Percentiles rank a stretch among this genome's conserved stretches.
phyloP scores from a whole-genome alignment of 108 stramenopile genomes.

The Cyclotella choctawhatcheeana region DNA sequence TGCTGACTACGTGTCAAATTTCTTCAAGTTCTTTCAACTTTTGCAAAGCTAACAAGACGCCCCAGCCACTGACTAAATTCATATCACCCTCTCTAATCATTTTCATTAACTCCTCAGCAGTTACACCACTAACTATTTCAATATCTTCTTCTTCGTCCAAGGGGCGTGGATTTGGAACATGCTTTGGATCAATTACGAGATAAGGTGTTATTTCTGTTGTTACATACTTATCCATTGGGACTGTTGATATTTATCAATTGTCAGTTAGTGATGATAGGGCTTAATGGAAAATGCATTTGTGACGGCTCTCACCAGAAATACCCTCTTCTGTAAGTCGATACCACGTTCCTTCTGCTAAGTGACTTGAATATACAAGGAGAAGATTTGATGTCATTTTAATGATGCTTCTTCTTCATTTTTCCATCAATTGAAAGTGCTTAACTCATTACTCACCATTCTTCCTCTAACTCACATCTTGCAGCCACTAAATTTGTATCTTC shows the following conservation, averaged over 20 bases:
- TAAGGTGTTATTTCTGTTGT: constrained; percentile 68
- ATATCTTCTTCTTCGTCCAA: constrained; percentile 87
- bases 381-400: not conserved
- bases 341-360: constrained; percentile 79
- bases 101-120: constrained; percentile 62
- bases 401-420: too few species aligned
- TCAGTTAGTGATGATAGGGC: not conserved
- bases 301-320: constrained; percentile 33
- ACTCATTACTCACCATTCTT: constrained; percentile 59
- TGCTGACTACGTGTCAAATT: constrained; percentile 25
- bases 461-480: constrained; percentile 77
- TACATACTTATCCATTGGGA: constrained; percentile 86
- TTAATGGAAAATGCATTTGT: not conserved
- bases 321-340: constrained; percentile 56
- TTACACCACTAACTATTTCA: constrained; percentile 67
- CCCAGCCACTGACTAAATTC: constrained; percentile 84
- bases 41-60: constrained; percentile 66
- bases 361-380: constrained; percentile 25
- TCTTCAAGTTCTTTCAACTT: constrained; percentile 81
- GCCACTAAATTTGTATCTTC: constrained; percentile 49
- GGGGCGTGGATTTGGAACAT: constrained; percentile 66
- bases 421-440: not conserved
- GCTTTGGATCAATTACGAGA: constrained; percentile 75
- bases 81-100: constrained; percentile 75
- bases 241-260: constrained; percentile 4